A percentile compares a stretch with the other conserved stretches of the same genome.
Evolutionary conservation across 495 filamentous ascomycete species (phyloP).

Genomic region (Hyaloscypha finlandica): DNA sequence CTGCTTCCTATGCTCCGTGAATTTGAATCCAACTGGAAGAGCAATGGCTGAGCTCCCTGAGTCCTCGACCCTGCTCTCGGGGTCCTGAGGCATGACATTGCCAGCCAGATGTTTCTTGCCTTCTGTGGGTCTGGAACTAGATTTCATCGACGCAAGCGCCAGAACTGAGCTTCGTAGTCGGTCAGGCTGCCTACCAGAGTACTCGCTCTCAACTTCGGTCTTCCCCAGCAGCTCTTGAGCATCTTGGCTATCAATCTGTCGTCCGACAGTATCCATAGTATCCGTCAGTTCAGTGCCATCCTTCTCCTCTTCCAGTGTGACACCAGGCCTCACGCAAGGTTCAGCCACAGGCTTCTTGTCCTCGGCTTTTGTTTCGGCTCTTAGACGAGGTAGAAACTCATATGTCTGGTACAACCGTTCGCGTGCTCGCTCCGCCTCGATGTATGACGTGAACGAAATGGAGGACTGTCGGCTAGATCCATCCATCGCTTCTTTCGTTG

Average conservation of each 20-base stretch:
- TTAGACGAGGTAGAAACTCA: neutral
- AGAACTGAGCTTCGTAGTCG: too few species aligned
- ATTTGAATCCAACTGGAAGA: neutral
- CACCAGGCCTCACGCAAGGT: neutral
- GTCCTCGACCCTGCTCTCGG: neutral
- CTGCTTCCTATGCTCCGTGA: neutral
- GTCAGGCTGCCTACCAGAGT: too few species aligned
- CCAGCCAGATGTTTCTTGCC: too few species aligned
- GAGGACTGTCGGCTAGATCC: neutral
- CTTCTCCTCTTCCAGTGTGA: neutral
- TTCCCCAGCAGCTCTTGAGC: too few species aligned
- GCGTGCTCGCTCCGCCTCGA: constrained; percentile 6
- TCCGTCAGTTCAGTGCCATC: neutral
- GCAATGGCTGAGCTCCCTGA: neutral
- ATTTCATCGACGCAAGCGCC: too few species aligned
- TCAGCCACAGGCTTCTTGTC: neutral
- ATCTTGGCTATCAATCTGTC: too few species aligned
- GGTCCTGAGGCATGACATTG: too few species aligned
- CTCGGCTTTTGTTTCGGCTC: neutral
- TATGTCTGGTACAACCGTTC: neutral
- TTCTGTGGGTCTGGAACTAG: too few species aligned
- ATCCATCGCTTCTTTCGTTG: neutral
- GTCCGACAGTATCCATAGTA: too few species aligned
- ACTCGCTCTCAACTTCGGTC: too few species aligned
- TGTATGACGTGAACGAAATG: constrained; percentile 12